Evolutionary conservation across 441 rosid genomes (phyloP).

Genomic region (Populus hybrid): DNA sequence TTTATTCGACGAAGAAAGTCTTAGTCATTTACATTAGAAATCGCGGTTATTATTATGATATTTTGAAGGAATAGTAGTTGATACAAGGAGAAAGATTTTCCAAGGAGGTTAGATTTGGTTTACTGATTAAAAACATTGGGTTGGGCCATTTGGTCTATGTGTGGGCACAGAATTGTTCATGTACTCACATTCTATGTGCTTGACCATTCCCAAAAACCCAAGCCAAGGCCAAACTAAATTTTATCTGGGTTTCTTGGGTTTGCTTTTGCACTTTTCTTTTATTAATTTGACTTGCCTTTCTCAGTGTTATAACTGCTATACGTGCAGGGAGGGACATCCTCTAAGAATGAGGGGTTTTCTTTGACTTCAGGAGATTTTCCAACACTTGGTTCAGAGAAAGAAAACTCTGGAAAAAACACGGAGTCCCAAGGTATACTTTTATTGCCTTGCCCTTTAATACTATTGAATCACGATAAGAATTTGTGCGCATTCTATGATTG

Average conservation of each 20-base stretch:
- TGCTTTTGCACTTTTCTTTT: conserved; percentile 1
- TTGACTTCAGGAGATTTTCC: conserved; percentile 95
- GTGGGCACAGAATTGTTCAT: neutral
- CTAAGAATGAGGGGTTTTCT: conserved; percentile 77
- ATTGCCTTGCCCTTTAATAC: conserved; percentile 7
- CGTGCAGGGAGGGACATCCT: conserved; percentile 60
- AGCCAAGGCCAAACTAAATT: neutral
- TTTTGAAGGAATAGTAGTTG: neutral
- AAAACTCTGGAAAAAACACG: conserved; percentile 45
- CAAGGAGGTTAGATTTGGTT: neutral
- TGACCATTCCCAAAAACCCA: neutral
- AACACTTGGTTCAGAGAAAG: conserved; percentile 83
- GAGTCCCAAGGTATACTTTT: conserved; percentile 60
- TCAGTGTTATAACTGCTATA: conserved; percentile 16
- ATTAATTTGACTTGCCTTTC: conserved; percentile 17
- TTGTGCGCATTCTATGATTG: conserved; percentile 8
- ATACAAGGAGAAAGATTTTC: no score
- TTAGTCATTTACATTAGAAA: neutral
- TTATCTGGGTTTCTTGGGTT: neutral
- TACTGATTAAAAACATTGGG: neutral
- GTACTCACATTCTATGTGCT: neutral
- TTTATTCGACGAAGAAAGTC: neutral
- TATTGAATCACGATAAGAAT: conserved; percentile 16
- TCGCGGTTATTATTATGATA: neutral
- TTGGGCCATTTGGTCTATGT: neutral